Evolutionary conservation across 352 stramenopile genomes (phyloP), one percentile per base, ranked within the genome.

Genomic region (Globisporangium cederbergense): DNA sequence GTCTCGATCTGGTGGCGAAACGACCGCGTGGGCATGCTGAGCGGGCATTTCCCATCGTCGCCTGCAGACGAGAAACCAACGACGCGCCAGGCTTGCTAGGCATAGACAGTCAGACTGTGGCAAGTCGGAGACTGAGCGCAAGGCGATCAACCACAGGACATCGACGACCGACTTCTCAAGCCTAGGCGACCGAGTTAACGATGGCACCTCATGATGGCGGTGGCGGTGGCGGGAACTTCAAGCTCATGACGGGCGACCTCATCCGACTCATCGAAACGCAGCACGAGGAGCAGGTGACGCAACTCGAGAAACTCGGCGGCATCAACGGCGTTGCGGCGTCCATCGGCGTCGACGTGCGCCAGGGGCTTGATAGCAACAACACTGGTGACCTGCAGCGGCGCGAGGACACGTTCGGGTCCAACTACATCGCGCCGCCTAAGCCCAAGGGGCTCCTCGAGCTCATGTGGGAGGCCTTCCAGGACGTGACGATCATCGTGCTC

Each of bases 381-480:
- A 63, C 34, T 1, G 56, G 54, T 0, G 81, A 89, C 49, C 55
- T 90, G 1, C 73, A 78, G 38, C 73, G 64, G 0, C 83, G 83
- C 25, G 76, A 89, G 74, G 74, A 79, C 11, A 71, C 62, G 0
- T 92, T 86, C 60, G 83, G 83, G n/a, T 75, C 67, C 28, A 92
- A 92, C 70, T 92, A 88, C 64, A 78, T 92, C 36, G 40, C 77
- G 7, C 83, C 83, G 11, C 78, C 81, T 0, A 76, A 68, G 20
- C 43, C 83, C 20, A 88, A 83, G 28, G 58, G 67, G 0, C 59
- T 93, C 10, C 43, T 89, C 1, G 83, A 91, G 72, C 81, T 98
- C 49, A 95, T 98, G 73, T 95, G 79, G 67, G 86, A 96, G 42
- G 89, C 89, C n/a, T 88, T 96, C 49, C 82, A 98, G 45, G 84